phyloP scores from a whole-genome alignment of 192 early-diverging fungal genomes.

The Geosiphon pyriformis region DNA sequence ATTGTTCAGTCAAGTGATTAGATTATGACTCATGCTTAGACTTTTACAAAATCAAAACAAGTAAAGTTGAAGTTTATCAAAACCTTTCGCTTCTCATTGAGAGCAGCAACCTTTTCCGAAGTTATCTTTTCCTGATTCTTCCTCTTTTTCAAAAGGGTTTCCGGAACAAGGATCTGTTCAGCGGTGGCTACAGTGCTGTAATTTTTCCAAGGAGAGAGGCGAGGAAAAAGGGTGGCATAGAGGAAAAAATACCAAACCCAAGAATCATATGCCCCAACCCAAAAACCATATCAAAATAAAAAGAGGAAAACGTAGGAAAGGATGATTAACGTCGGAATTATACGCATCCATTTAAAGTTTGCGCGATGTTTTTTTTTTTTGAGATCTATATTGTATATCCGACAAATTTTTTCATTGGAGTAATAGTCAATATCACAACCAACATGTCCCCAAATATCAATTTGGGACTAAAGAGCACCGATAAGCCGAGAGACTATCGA shows the following conservation, averaged over 20 bases:
- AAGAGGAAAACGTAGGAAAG: too few species aligned
- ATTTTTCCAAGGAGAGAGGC: too few species aligned
- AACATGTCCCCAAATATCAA: neutral
- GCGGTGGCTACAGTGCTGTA: constrained; percentile 52
- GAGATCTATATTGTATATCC: neutral
- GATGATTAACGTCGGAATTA: neutral
- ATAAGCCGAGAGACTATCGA: neutral
- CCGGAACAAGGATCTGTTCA: constrained; percentile 75
- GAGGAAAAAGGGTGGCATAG: too few species aligned
- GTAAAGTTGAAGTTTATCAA: constrained; percentile 22
- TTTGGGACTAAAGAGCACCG: neutral
- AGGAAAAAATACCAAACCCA: neutral
- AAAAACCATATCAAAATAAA: neutral
- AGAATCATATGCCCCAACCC: neutral
- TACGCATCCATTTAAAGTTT: too few species aligned
- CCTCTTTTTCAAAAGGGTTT: constrained; percentile 85
- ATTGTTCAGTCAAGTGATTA: constrained; percentile 37
- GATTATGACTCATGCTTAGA: too few species aligned
- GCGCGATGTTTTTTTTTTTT: neutral
- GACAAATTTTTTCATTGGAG: neutral
- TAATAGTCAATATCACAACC: neutral
- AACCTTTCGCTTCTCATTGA: constrained; percentile 51
- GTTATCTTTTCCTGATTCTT: constrained; percentile 69
- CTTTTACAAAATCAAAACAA: constrained; percentile 37
- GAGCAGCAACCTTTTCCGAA: constrained; percentile 51